These are phyloP conservation scores for Russula ochroleuca DNA, from an alignment of 768 basidiomycete genomes.

Conservation along the genomic window DNA sequence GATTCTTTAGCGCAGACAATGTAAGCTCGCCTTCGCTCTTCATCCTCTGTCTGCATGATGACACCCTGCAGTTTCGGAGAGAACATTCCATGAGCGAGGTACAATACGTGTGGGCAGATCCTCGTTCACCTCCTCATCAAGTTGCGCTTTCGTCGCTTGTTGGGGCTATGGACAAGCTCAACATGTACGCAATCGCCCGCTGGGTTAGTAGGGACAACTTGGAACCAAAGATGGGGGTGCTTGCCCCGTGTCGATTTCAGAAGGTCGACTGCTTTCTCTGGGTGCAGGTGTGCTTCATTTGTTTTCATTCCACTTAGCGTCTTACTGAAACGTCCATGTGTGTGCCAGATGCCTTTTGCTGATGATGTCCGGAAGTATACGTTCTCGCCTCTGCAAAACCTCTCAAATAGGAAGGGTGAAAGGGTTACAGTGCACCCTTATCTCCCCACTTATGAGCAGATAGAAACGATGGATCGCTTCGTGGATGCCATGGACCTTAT, in stretches of 20 bases:
- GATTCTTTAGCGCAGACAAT: conserved; percentile 68
- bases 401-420: conserved; percentile 75
- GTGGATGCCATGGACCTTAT: conserved; percentile 88
- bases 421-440: conserved; percentile 70
- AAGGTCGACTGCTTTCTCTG: conserved; percentile 78
- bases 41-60: background rate
- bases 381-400: conserved; percentile 73
- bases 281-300: conserved; percentile 57
- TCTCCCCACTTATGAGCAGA: conserved; percentile 73
- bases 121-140: conserved; percentile 60
- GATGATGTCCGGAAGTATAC: conserved; percentile 88
- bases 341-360: conserved; percentile 84
- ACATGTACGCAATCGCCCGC: conserved; percentile 72
- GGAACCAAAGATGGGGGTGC: conserved; percentile 84
- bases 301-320: background rate
- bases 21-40: conserved; percentile 39
- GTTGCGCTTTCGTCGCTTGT: conserved; percentile 84
- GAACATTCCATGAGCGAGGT: conserved; percentile 82
- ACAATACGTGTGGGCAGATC: conserved; percentile 79
- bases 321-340: background rate
- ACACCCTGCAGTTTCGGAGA: conserved; percentile 61
- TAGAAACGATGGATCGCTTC: conserved; percentile 78
- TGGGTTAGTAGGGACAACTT: conserved; percentile 70
- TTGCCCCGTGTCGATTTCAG: conserved; percentile 57
- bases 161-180: conserved; percentile 66